Percentiles rank a stretch among this genome's conserved stretches.
phyloP scores from a whole-genome alignment of 2,329 filamentous ascomycete genomes.

The Penicillium sp. region DNA sequence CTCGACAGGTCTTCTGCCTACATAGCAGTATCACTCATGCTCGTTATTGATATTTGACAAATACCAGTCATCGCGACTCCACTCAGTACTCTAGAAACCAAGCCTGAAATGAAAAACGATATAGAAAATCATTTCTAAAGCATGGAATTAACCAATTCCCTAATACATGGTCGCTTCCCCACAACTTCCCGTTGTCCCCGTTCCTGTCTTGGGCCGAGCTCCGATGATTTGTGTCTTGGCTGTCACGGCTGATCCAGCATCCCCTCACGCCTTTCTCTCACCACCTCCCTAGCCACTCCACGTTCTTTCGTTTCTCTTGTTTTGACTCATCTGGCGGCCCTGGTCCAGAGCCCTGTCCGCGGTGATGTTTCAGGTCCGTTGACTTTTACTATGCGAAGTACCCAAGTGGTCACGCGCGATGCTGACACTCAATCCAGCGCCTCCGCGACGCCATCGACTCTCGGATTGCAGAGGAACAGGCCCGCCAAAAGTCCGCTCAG shows the following conservation, averaged over 20 bases:
- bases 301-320: slow-evolving; percentile 8
- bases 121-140: too few species aligned
- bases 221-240: slow-evolving; percentile 6
- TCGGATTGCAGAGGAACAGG: slow-evolving; percentile 86
- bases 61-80: too few species aligned
- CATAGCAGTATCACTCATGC: too few species aligned
- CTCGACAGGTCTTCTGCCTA: too few species aligned
- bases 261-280: slow-evolving; percentile 14
- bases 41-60: too few species aligned
- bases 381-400: too few species aligned
- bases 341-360: slow-evolving; percentile 16
- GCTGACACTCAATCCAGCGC: slow-evolving; percentile 48
- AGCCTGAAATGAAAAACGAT: too few species aligned
- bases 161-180: too few species aligned
- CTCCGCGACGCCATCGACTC: slow-evolving; percentile 79
- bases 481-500: slow-evolving; percentile 58
- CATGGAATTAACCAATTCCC: too few species aligned
- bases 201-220: slow-evolving; percentile 1
- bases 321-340: slow-evolving; percentile 14
- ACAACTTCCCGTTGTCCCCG: too few species aligned
- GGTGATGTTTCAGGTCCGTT: slow-evolving; percentile 26
- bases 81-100: too few species aligned
- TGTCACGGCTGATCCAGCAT: slow-evolving; percentile 10
- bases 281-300: slow-evolving; percentile 9
- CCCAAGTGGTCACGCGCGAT: too few species aligned